Evolutionary conservation across 108 stramenopile genomes (phyloP), one percentile per base, ranked within the genome.

Genomic region (Cafeteria roenbergensis): DNA sequence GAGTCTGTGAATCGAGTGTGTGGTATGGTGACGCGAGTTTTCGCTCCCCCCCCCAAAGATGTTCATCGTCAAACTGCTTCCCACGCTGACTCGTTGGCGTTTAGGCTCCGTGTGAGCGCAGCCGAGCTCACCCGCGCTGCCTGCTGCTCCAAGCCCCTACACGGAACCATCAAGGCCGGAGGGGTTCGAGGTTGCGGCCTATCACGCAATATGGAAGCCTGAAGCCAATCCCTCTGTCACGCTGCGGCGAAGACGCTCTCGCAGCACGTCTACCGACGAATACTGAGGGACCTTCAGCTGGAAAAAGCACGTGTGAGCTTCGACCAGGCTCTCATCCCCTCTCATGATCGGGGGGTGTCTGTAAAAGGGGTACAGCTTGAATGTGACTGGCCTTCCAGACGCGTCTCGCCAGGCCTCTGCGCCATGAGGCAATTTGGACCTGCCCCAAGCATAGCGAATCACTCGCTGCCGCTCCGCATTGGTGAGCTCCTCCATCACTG

Each of bases 221-320:
- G 42, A 48, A 17, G 42, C 42, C 12, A 48, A 17, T 6, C 42
- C 42, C 42, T 48, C 42, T 48, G 42, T 48, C 12, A 48, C 17
- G 6, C 12, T 12, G 12, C 42, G 42, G 6, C 17, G 42, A 6
- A 48, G 42, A 48, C 17, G 6, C 42, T 17, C 17, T 17, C 6
- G 42, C 17, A 48, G 42, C 17, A 12, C 17, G 42, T 6, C 42
- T 17, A 12, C 17, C 6, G 12, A 12, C 17, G 36, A 29, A 22
- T 61, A 61, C 59, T 37, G 34, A 6, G 59, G 59, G 20, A 61
- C 22, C n/a, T 61, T 61, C 2, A 61, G 37, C 59, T 32, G 30
- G 59, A 61, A 61, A 27, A 61, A 61, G 37, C 59, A 61, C 21
- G 59, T 26, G 37, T 61, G 59, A 2, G 59, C 9, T 22, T 61